Conservation (phyloP, 345 rosid genomes). For the Bruguiera gymnorhiza region DNA sequence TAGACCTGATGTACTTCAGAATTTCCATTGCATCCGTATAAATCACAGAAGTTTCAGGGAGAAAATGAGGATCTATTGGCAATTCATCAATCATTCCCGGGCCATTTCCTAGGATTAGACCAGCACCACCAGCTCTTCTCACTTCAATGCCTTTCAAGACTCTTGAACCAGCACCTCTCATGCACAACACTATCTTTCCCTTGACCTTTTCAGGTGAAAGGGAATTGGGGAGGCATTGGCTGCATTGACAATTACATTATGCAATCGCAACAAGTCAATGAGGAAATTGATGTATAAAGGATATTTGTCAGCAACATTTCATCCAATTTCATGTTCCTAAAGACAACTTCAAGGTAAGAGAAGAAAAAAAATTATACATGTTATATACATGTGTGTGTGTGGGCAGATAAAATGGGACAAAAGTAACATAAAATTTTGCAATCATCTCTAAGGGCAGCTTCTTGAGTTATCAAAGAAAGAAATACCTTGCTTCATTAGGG, state of each 20-base stretch:
- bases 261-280: too few species aligned
- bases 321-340: too few species aligned
- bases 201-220: constrained; percentile 50
- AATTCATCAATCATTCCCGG: background rate
- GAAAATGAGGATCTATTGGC: constrained; percentile 4
- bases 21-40: background rate
- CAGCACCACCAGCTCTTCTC: constrained; percentile 14
- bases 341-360: too few species aligned
- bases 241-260: constrained; percentile 16
- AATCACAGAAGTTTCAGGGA: constrained; percentile 2
- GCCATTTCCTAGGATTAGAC: constrained; percentile 5
- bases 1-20: background rate
- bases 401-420: too few species aligned
- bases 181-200: constrained; percentile 68
- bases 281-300: too few species aligned
- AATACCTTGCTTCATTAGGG: constrained; percentile 44
- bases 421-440: too few species aligned
- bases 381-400: too few species aligned
- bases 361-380: too few species aligned
- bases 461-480: background rate
- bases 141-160: constrained; percentile 9
- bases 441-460: background rate
- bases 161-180: constrained; percentile 4
- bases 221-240: constrained; percentile 71
- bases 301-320: too few species aligned